Percentiles rank a stretch among this genome's conserved stretches.
These are phyloP conservation scores for Vigna trinervia DNA, from an alignment of 306 rosid genomes.

Conservation along the genomic window DNA sequence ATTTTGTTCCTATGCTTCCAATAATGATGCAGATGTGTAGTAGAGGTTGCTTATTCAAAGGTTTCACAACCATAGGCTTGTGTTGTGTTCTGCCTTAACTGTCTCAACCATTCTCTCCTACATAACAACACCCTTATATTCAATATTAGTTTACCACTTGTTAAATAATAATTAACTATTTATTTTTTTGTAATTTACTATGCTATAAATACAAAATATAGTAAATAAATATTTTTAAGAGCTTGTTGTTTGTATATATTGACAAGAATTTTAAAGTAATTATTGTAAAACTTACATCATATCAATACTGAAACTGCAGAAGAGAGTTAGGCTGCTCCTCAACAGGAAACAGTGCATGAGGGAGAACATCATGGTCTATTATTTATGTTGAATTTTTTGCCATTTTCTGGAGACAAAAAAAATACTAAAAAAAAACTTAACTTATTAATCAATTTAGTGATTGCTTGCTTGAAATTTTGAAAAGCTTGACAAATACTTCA, in stretches of 20 bases:
- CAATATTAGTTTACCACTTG: too few relatives aligned
- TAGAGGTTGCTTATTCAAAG: constrained; percentile 19
- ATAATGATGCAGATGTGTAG: background rate
- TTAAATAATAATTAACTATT: too few relatives aligned
- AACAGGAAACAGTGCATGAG: constrained; percentile 5
- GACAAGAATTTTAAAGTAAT: too few relatives aligned
- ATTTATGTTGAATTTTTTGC: background rate
- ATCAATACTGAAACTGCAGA: background rate
- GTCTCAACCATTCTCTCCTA: too few relatives aligned
- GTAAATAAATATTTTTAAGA: too few relatives aligned
- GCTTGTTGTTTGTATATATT: too few relatives aligned
- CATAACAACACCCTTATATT: too few relatives aligned
- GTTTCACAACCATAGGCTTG: background rate
- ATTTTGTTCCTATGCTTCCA: constrained; percentile 34
- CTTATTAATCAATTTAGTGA: background rate
- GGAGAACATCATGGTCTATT: background rate
- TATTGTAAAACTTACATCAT: background rate
- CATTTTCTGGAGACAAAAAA: background rate
- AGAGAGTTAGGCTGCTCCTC: constrained; percentile 9
- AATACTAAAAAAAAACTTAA: background rate
- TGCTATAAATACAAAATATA: too few relatives aligned
- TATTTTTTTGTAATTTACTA: too few relatives aligned
- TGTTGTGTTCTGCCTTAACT: background rate
- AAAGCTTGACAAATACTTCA: background rate
- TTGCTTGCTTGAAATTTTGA: background rate